A percentile compares a stretch with the other conserved stretches of the same genome.
These are phyloP conservation scores for Chrysoporthe puriensis DNA, from an alignment of 2,329 filamentous ascomycete species.

Conservation along the genomic window DNA sequence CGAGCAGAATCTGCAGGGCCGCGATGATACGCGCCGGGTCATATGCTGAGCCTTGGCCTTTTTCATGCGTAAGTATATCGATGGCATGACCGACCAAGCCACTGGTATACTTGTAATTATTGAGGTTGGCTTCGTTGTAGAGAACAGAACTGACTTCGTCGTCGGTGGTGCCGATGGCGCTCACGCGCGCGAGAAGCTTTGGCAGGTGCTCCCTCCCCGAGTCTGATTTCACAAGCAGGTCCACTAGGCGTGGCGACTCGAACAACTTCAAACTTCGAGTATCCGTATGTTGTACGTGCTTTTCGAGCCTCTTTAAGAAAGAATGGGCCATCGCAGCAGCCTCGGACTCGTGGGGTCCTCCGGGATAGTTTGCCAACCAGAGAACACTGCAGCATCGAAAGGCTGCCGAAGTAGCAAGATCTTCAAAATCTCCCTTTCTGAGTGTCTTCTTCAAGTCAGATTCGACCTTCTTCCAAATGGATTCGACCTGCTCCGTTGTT, in stretches of 20 bases:
- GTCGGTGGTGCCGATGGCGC: conserved; percentile 3
- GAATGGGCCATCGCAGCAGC: conserved; percentile 33
- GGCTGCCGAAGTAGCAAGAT: conserved; percentile 36
- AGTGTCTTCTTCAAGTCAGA: conserved; percentile 32
- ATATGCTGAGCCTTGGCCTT: conserved; percentile 5
- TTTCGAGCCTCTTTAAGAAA: conserved; percentile 35
- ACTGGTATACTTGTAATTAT: conserved; percentile 24
- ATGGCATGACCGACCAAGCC: conserved; percentile 23
- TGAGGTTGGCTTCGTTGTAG: conserved; percentile 25
- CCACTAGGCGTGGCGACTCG: conserved; percentile 16
- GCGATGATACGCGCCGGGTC: conserved; percentile 3
- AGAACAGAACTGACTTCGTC: conserved; percentile 5
- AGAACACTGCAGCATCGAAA: conserved; percentile 37
- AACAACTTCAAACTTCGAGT: conserved; percentile 16
- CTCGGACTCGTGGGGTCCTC: conserved; percentile 33
- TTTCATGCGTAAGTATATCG: conserved; percentile 15
- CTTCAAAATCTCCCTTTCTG: conserved; percentile 30
- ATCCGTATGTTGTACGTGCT: conserved; percentile 17
- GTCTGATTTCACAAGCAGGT: conserved; percentile 15
- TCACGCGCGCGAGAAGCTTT: conserved; percentile 12
- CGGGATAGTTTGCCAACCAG: conserved; percentile 36
- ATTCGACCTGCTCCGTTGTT: conserved; percentile 32
- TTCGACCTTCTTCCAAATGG: conserved; percentile 35
- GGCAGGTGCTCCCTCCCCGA: conserved; percentile 19
- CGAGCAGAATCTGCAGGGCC: conserved; percentile 34